Conservation (phyloP, 2,329 filamentous ascomycete species). For the Ascomycota sp. region DNA sequence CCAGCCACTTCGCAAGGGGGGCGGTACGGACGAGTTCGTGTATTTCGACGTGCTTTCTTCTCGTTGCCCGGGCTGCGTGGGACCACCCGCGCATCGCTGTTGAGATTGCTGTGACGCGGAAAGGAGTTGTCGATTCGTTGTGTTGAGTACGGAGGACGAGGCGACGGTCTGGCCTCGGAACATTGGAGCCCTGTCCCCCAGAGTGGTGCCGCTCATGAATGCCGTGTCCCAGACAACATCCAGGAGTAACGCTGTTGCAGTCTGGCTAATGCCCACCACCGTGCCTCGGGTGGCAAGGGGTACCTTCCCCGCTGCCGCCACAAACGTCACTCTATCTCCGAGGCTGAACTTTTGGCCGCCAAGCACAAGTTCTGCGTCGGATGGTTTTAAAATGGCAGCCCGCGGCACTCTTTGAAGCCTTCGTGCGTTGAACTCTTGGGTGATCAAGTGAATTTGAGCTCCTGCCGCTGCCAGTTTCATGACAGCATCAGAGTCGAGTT, state of each 20-base stretch:
- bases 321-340: slow-evolving; percentile 84
- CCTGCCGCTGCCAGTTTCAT: slow-evolving; percentile 59
- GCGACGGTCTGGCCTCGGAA: slow-evolving; percentile 91
- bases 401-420: slow-evolving; percentile 67
- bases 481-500: slow-evolving; percentile 82
- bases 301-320: slow-evolving; percentile 80
- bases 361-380: slow-evolving; percentile 83
- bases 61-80: slow-evolving; percentile 30
- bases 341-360: slow-evolving; percentile 66
- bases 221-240: slow-evolving; percentile 86
- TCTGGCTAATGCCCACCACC: slow-evolving; percentile 84
- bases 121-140: slow-evolving; percentile 64
- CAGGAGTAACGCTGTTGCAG: slow-evolving; percentile 59
- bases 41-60: slow-evolving; percentile 41
- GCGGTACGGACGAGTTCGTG: slow-evolving; percentile 32
- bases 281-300: slow-evolving; percentile 83
- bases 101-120: slow-evolving; percentile 33
- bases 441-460: slow-evolving; percentile 36
- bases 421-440: slow-evolving; percentile 36
- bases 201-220: slow-evolving; percentile 92
- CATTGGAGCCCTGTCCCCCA: slow-evolving; percentile 73
- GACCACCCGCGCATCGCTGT: slow-evolving; percentile 28
- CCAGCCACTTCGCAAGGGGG: slow-evolving; percentile 34
- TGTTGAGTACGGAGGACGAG: slow-evolving; percentile 71
- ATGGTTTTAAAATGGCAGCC: slow-evolving; percentile 74